Conservation (phyloP, 176 grass and related monocot species). For the Oryza punctata region DNA sequence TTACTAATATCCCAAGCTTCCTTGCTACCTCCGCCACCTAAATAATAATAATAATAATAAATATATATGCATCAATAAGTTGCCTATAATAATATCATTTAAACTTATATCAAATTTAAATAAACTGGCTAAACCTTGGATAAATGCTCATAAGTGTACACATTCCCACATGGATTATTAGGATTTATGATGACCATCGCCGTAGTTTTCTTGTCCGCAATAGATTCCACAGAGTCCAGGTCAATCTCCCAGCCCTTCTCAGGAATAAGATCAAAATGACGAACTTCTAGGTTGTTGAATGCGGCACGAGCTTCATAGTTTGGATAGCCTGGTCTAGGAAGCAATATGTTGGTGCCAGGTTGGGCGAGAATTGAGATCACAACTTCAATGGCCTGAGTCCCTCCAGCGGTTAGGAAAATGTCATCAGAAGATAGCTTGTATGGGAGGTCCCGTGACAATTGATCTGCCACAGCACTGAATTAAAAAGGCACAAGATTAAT, state of each 20-base stretch:
- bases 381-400: conserved; percentile 67
- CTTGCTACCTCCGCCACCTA: conserved; percentile 56
- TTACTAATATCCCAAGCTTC: conserved; percentile 60
- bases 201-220: conserved; percentile 61
- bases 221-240: conserved; percentile 42
- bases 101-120: not conserved
- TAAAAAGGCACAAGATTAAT: not conserved
- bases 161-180: conserved; percentile 65
- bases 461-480: conserved; percentile 47
- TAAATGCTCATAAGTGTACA: conserved; percentile 55
- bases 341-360: conserved; percentile 58
- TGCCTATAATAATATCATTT: not conserved
- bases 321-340: conserved; percentile 56
- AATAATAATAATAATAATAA: not conserved
- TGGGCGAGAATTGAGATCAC: conserved; percentile 39
- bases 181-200: conserved; percentile 67
- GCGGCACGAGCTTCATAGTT: conserved; percentile 42
- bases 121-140: conserved; percentile 13
- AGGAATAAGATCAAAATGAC: conserved; percentile 51
- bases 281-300: conserved; percentile 40
- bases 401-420: conserved; percentile 63
- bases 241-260: conserved; percentile 63
- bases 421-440: conserved; percentile 46
- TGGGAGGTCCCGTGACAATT: conserved; percentile 50
- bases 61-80: not conserved